Base-by-base conservation (phyloP, 148 eudicot genomes). In the Vaccinium macrocarpon region DNA sequence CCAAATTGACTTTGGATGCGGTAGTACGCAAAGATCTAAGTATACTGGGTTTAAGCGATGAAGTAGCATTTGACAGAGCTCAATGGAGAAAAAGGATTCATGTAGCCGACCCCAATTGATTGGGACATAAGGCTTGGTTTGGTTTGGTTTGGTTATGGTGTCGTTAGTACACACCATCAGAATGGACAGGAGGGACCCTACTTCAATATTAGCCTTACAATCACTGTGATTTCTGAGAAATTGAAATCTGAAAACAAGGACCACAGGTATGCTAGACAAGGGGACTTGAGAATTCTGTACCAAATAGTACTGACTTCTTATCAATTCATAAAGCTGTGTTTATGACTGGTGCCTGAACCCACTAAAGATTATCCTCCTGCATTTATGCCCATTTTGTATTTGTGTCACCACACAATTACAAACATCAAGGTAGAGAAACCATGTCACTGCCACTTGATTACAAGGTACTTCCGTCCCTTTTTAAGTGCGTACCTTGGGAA, bases 391-490 rank as follows among this genome's bases (percentile, higher is more conserved):
- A 29, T 68, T 68, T 29, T 35, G 38, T 35, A 35, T 35, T 35
- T 29, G 18, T 27, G 38, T 38, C 73, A 13, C 73, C 42, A n/a
- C 46, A 52, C 48, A n/a, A n/a, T n/a, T n/a, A n/a, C n/a, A 27
- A 78, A 23, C 46, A n/a, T 78, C 21, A 52, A 50, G 80, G 32
- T 77, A n/a, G 61, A 51, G 32, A 77, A 19, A 50, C 80, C 61
- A 78, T 23, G 38, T 25, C 59, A 25, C 56, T 10, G 27, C 78
- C 49, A 7, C n/a, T 46, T 42, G 78, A 46, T n/a, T n/a, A n/a
- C n/a, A n/a, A n/a, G n/a, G n/a, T n/a, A n/a, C n/a, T n/a, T n/a
- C n/a, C n/a, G n/a, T n/a, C n/a, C n/a, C n/a, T n/a, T n/a, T n/a
- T n/a, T n/a, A n/a, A n/a, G n/a, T n/a, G n/a, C n/a, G n/a, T n/a